Percentiles rank a stretch among this genome's conserved stretches.
These are phyloP conservation scores for Diplodia sapinea DNA, from an alignment of 2,329 filamentous ascomycete species.

Conservation along the genomic window DNA sequence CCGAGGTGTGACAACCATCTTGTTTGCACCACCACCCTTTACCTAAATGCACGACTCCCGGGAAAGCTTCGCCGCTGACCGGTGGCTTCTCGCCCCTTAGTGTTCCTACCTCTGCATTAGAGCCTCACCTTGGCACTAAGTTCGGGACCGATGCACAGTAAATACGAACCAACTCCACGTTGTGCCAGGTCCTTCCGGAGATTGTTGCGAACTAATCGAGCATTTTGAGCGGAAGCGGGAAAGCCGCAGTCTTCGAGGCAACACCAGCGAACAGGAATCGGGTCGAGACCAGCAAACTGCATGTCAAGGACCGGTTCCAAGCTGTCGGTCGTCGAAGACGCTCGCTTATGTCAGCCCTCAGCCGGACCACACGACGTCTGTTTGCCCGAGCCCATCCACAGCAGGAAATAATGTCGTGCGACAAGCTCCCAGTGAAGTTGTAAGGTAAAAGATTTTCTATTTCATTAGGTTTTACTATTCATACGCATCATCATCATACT, in stretches of 20 bases:
- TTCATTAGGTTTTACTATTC: neutral
- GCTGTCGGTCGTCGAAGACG: neutral
- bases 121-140: neutral
- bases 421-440: neutral
- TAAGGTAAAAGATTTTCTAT: neutral
- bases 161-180: constrained; percentile 3
- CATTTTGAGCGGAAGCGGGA: neutral
- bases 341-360: neutral
- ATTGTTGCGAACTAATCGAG: neutral
- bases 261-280: neutral
- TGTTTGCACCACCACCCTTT: constrained; percentile 9
- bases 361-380: neutral
- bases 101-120: neutral
- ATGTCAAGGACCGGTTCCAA: neutral
- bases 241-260: neutral
- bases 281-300: neutral
- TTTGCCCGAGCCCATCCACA: neutral
- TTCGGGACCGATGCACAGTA: neutral
- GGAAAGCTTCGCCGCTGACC: neutral
- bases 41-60: neutral
- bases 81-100: neutral
- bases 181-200: constrained; percentile 19
- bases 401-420: no score
- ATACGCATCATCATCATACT: neutral
- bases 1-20: neutral